These are phyloP conservation scores for Cordyceps fumosorosea DNA, from an alignment of 2,329 filamentous ascomycete species.

Conservation along the genomic window DNA sequence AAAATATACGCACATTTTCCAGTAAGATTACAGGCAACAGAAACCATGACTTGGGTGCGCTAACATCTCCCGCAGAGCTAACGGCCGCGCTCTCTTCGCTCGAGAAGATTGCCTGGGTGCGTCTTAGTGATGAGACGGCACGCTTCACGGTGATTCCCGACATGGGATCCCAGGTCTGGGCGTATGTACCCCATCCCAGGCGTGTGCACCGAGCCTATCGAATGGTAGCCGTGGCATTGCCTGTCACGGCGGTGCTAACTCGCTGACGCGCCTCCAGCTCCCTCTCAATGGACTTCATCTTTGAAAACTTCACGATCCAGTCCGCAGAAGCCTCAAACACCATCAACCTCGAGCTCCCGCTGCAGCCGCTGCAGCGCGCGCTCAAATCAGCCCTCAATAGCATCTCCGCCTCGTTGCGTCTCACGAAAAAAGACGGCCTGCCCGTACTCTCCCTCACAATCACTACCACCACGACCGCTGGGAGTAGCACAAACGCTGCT, in stretches of 20 bases:
- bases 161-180: conserved; percentile 93
- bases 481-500: conserved; percentile 22
- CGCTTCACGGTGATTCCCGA: conserved; percentile 96
- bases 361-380: conserved; percentile 83
- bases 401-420: conserved; percentile 72
- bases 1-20: conserved; percentile 60
- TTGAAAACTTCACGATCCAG: conserved; percentile 77
- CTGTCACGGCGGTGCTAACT: not conserved
- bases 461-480: conserved; percentile 60
- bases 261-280: conserved; percentile 33
- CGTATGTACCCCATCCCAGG: conserved; percentile 45
- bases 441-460: conserved; percentile 89
- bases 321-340: conserved; percentile 77
- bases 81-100: conserved; percentile 57
- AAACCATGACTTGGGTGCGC: no score
- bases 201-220: not conserved
- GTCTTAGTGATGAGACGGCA: conserved; percentile 77
- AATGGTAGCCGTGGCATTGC: not conserved
- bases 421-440: conserved; percentile 86
- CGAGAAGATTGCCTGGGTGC: conserved; percentile 84
- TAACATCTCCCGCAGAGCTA: conserved; percentile 36
- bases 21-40: conserved; percentile 32
- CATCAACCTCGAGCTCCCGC: conserved; percentile 92
- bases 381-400: conserved; percentile 81
- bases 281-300: conserved; percentile 72